Conservation (phyloP, 169 alveolate genomes). For the Plasmodium blacklocki region DNA sequence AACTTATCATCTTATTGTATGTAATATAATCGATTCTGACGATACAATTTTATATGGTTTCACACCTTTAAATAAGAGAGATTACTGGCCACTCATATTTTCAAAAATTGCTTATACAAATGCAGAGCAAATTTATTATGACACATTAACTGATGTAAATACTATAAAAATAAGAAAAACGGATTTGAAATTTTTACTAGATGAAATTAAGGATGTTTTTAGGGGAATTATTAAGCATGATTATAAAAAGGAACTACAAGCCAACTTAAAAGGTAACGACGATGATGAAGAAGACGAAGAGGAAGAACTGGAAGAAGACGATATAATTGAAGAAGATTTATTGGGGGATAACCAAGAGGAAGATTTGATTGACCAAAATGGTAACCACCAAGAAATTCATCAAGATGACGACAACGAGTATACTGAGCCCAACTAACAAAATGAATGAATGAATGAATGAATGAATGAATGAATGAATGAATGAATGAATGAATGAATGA, state of each 20-base stretch:
- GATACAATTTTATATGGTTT: slow-evolving; percentile 57
- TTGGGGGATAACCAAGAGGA: background rate
- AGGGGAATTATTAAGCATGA: slow-evolving; percentile 18
- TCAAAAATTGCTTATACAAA: slow-evolving; percentile 41
- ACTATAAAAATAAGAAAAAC: slow-evolving; percentile 34
- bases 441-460: background rate
- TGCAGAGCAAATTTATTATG: slow-evolving; percentile 32
- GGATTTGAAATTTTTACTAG: slow-evolving; percentile 33
- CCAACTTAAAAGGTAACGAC: background rate
- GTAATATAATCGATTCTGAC: slow-evolving; percentile 53
- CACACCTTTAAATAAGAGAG: slow-evolving; percentile 45
- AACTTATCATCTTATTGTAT: slow-evolving; percentile 51
- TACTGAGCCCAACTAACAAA: background rate
- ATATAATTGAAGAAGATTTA: background rate
- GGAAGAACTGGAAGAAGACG: slow-evolving; percentile 1
- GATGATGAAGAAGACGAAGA: slow-evolving; percentile 3
- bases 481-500: too few relatives aligned
- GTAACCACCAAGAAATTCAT: background rate
- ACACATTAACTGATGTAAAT: slow-evolving; percentile 46
- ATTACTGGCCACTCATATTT: slow-evolving; percentile 48
- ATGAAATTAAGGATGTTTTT: slow-evolving; percentile 50
- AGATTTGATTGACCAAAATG: background rate
- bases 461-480: too few relatives aligned
- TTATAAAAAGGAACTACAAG: slow-evolving; percentile 6
- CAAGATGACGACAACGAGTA: background rate